A percentile compares a stretch with the other conserved stretches of the same genome.
phyloP scores from a whole-genome alignment of 768 basidiomycete species.

The Leccinum boreale region DNA sequence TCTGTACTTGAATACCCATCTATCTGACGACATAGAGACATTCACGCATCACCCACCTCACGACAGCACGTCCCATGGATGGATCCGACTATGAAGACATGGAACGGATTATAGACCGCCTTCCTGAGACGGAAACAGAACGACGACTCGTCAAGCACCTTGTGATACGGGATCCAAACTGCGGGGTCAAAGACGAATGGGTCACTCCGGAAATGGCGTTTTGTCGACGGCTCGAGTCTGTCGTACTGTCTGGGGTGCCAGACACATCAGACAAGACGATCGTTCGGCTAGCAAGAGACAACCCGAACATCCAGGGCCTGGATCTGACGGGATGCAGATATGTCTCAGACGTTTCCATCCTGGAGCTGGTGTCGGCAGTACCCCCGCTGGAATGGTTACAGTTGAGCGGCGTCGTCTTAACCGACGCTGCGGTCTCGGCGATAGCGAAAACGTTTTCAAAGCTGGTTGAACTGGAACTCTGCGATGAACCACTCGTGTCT shows the following conservation, averaged over 20 bases:
- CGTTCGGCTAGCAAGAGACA: conserved; percentile 55
- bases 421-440: conserved; percentile 57
- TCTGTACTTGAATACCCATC: neutral
- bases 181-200: conserved; percentile 52
- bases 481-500: conserved; percentile 64
- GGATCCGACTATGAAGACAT: conserved; percentile 42
- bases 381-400: conserved; percentile 72
- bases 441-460: conserved; percentile 73
- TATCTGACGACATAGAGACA: conserved; percentile 2
- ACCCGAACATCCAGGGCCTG: conserved; percentile 67
- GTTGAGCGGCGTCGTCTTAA: conserved; percentile 64
- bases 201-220: conserved; percentile 53
- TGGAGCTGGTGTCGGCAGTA: conserved; percentile 66
- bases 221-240: conserved; percentile 66
- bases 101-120: conserved; percentile 56
- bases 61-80: conserved; percentile 22
- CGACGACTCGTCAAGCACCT: conserved; percentile 60
- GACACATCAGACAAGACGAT: conserved; percentile 70
- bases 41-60: neutral
- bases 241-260: conserved; percentile 64
- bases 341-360: conserved; percentile 75
- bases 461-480: conserved; percentile 80
- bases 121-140: conserved; percentile 57
- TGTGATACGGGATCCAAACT: conserved; percentile 42
- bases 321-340: conserved; percentile 72